Percentiles rank a stretch among this genome's conserved stretches.
phyloP scores from a whole-genome alignment of 2,329 filamentous ascomycete species.

The Sporothrix protearum region DNA sequence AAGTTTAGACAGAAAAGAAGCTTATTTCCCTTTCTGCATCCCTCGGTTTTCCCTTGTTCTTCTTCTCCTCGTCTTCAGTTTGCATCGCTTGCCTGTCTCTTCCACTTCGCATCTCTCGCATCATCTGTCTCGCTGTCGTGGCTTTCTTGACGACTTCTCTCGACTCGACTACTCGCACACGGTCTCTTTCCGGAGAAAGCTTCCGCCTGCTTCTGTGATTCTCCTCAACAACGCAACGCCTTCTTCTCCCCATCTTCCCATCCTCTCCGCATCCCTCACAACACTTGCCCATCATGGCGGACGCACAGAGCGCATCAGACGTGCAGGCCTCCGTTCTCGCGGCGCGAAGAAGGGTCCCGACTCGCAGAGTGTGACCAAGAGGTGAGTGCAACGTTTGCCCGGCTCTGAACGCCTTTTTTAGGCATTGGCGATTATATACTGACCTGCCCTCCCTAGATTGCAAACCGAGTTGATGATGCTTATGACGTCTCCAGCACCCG shows the following conservation, averaged over 20 bases:
- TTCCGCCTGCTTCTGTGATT: slow-evolving; percentile 9
- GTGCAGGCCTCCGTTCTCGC: slow-evolving; percentile 61
- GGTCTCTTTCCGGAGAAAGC: not conserved
- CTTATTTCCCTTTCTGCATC: slow-evolving; percentile 10
- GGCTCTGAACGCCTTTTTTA: not conserved
- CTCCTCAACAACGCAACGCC: not conserved
- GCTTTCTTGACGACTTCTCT: not conserved
- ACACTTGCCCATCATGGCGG: slow-evolving; percentile 43
- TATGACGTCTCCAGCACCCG: slow-evolving; percentile 91
- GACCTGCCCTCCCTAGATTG: slow-evolving; percentile 54
- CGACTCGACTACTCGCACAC: not conserved
- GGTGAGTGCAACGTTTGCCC: slow-evolving; percentile 46
- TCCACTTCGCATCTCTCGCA: not conserved
- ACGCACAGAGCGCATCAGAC: slow-evolving; percentile 64
- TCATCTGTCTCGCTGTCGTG: not conserved
- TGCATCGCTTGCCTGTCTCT: not conserved
- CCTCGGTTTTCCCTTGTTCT: not conserved
- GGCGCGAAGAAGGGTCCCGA: slow-evolving; percentile 57
- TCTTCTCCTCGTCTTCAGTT: not conserved
- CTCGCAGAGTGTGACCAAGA: slow-evolving; percentile 72
- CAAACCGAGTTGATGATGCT: slow-evolving; percentile 98
- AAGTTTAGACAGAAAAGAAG: slow-evolving; percentile 18
- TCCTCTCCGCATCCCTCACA: not conserved
- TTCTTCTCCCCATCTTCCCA: not conserved
- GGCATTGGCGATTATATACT: not conserved